Base-by-base conservation (phyloP, 192 early-diverging fungal species). In the Backusella morwellensis region DNA sequence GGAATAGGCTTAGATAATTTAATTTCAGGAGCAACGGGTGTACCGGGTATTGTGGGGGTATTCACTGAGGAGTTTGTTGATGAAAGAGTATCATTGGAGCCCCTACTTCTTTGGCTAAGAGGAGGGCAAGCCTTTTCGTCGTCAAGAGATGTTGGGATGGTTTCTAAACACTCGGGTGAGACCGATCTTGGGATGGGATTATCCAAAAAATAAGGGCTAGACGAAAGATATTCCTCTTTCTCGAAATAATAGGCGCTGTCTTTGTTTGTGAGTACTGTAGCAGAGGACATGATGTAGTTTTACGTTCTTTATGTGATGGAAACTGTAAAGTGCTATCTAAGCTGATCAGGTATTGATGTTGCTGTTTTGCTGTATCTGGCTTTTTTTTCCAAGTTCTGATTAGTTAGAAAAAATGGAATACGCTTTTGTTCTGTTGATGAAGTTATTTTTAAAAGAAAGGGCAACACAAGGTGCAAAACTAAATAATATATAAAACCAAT, bases 1-100 rank as follows among this genome's bases (percentile, higher is more conserved):
- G 70, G 70, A 50, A 72, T 72, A 72, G 70, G 70, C 23, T 72
- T 70, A 44, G 35, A 4, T 26, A 9, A 42, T 50, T 17, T 72
- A 26, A 47, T 42, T 29, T 72, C 70, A 29, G 70, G 35, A 44
- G 70, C 26, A 47, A 72, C 40, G 15, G 70, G 70, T 72, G 70
- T 72, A 34, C 40, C 38, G 6, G 70, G 40, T 47, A 38, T 71
- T 5, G 70, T 70, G 35, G 68, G 38, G 2, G 68, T n/a, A 3
- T 35, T 21, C 21, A 38, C 38, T 23, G 38, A 23, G 35, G 68
- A 72, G 23, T 41, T 19, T 2, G 12, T 26, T 29, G 70, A 72
- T 6, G 70, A 72, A 19, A 32, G 19, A 47, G 70, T 72, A 50
- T 72, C 70, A 47, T 72, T 72, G 15, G 70, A 72, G 3, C 70